Evolutionary conservation across 169 alveolate species (phyloP), one percentile per base, ranked within the genome.

Genomic region (Eimeria falciformis): DNA sequence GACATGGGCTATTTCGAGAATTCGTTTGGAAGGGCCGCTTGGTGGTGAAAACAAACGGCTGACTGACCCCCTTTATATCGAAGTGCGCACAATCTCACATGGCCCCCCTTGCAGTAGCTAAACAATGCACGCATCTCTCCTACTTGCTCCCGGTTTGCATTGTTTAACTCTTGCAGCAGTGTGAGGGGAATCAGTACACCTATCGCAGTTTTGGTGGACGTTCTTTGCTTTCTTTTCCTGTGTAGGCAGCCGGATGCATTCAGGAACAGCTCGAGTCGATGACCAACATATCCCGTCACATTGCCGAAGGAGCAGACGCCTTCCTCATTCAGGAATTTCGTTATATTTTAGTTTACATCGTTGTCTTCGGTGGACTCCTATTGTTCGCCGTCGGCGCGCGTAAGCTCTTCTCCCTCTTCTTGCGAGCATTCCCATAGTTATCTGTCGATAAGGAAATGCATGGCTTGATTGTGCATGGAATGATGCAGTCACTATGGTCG

Each of bases 291-390:
- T 95, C 97, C 23, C 46, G 83, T 46, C 87, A 94, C 93, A 96
- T 97, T 92, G 94, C 97, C 12, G 96, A 96, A 87, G 99, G 99
- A 50, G 99, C 99, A 40, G 95, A 77, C 77, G 97, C 98, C 43
- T 98, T 98, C 95, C 96, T 98, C 65, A 66, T 68, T 53, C 95
- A 96, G 47, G 99, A 97, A 93, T 97, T 97, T 94, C 92, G 90
- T 71, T 96, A 94, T 94, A 90, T 97, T 65, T 84, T 93, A 82
- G 95, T 97, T 58, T 97, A 96, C 95, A 85, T 96, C n/a, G 84
- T 94, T 21, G 66, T 96, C 87, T 96, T 98, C 96, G 92, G 97
- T 55, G 75, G 86, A 58, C 29, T 96, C 90, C 77, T 97, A 55
- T 93, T 90, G 58, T 56, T 92, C 53, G 68, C 75, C 79, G 81